Conservation (phyloP, 352 stramenopile species). For the Lagenidium sp. region DNA sequence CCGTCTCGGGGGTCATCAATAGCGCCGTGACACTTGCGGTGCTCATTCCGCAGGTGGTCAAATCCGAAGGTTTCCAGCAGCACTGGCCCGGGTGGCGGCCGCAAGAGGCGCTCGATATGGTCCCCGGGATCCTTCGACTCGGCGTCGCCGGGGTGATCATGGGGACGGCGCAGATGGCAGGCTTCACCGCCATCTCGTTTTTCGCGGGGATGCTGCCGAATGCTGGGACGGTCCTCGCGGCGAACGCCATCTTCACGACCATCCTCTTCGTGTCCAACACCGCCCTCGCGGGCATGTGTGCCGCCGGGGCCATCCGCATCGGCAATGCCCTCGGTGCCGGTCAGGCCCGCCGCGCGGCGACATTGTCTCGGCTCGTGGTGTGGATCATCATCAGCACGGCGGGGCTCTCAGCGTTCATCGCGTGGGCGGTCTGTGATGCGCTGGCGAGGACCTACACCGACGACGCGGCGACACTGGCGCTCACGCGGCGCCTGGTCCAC, state of each 20-base stretch:
- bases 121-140: conserved; percentile 20
- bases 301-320: conserved; percentile 18
- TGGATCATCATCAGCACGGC: not conserved
- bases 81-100: conserved; percentile 15
- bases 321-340: conserved; percentile 21
- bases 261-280: conserved; percentile 13
- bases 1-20: conserved; percentile 12
- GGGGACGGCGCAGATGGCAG: conserved; percentile 28
- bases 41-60: conserved; percentile 13
- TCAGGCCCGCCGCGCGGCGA: conserved; percentile 9
- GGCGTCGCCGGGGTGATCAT: conserved; percentile 27
- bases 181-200: conserved; percentile 18
- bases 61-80: conserved; percentile 9
- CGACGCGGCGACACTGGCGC: conserved; percentile 4
- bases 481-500: conserved; percentile 1
- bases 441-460: conserved; percentile 16
- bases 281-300: conserved; percentile 11
- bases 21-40: conserved; percentile 15
- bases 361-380: conserved; percentile 7
- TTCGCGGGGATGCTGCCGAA: conserved; percentile 21
- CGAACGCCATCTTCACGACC: conserved; percentile 13
- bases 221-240: conserved; percentile 11
- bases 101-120: conserved; percentile 11
- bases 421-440: not conserved
- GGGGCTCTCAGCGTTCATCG: not conserved